phyloP scores from a whole-genome alignment of 352 stramenopile genomes.

The Albugo candida region DNA sequence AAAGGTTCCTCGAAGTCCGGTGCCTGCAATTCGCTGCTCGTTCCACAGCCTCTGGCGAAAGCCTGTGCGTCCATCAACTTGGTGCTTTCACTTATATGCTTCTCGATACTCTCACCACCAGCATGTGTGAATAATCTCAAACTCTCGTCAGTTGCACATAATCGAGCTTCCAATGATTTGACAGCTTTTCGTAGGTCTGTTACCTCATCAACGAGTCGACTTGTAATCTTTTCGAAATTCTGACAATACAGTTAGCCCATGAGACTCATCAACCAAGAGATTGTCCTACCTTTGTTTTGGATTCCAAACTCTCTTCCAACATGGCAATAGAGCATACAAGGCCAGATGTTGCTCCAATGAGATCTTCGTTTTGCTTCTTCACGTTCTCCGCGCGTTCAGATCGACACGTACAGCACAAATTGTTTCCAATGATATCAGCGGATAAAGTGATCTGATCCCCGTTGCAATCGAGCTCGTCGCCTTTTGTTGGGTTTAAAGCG shows the following conservation, averaged over 20 bases:
- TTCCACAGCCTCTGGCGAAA: too few species aligned
- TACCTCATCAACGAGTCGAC: neutral
- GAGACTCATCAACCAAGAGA: too few species aligned
- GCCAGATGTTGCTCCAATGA: neutral
- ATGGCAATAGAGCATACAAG: neutral
- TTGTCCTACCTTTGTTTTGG: neutral
- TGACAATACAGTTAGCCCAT: neutral
- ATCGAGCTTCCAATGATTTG: neutral
- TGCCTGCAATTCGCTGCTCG: too few species aligned
- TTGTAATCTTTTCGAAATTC: neutral
- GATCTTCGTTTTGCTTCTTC: neutral
- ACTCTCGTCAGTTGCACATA: neutral
- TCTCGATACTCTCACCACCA: too few species aligned
- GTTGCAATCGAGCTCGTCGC: too few species aligned
- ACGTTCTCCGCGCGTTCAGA: neutral
- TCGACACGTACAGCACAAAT: neutral
- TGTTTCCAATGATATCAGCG: neutral
- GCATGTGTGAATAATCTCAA: neutral
- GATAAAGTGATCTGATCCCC: neutral
- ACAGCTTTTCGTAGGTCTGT: neutral
- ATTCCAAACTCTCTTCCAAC: neutral
- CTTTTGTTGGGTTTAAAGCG: too few species aligned
- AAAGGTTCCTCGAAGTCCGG: conserved; percentile 20
- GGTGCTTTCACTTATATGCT: too few species aligned
- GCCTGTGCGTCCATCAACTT: too few species aligned